These are phyloP conservation scores for Populus hybrid DNA, from an alignment of 441 rosid genomes.

Conservation along the genomic window DNA sequence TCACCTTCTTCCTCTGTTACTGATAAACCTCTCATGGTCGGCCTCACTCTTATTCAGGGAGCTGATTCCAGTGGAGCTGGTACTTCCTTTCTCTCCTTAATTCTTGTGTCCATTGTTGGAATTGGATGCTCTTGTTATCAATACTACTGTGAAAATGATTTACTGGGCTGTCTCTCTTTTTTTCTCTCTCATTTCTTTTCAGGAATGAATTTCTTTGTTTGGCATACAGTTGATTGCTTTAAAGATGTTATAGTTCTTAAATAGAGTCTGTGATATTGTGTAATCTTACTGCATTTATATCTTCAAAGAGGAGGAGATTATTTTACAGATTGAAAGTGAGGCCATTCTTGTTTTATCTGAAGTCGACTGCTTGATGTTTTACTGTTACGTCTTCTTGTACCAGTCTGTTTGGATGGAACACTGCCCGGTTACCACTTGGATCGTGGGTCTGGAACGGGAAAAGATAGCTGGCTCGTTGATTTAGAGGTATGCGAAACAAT, in stretches of 20 bases:
- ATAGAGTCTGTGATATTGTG: not conserved
- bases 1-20: conserved; percentile 26
- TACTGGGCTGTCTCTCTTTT: not conserved
- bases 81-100: conserved; percentile 8
- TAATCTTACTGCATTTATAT: not conserved
- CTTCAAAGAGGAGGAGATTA: not conserved
- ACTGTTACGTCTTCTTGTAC: not conserved
- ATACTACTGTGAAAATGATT: not conserved
- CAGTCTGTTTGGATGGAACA: conserved; percentile 97
- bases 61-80: conserved; percentile 93
- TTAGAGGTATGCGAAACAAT: conserved; percentile 55
- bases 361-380: not conserved
- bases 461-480: conserved; percentile 86
- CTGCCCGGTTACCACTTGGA: conserved; percentile 90
- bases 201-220: not conserved
- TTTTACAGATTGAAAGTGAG: not conserved
- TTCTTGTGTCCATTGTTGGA: not conserved
- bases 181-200: not conserved
- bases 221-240: not conserved
- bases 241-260: not conserved
- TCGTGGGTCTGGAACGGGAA: conserved; percentile 79
- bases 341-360: not conserved
- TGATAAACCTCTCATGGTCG: conserved; percentile 58
- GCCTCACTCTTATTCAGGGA: conserved; percentile 72
- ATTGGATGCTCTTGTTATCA: not conserved